Conservation (phyloP, 2,329 filamentous ascomycete species). For the Aspergillus viridinutans region DNA sequence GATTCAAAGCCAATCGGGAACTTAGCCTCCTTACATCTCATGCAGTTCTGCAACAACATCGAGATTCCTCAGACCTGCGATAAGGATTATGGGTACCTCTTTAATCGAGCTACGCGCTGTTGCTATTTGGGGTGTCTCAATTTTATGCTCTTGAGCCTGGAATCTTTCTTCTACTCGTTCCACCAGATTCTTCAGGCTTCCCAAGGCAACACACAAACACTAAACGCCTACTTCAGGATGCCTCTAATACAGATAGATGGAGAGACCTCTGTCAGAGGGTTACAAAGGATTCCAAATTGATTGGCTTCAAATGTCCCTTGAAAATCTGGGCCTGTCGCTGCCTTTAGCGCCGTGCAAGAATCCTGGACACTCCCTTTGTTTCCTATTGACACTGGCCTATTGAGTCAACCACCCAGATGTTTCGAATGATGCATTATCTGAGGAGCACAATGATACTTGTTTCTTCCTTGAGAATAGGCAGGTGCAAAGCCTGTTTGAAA, state of each 20-base stretch:
- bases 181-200: slow-evolving; percentile 1
- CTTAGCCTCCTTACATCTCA: not conserved
- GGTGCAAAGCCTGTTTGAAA: not conserved
- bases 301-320: slow-evolving; percentile 11
- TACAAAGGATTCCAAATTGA: slow-evolving; percentile 3
- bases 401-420: slow-evolving; percentile 2
- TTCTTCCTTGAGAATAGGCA: not conserved
- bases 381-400: not conserved
- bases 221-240: slow-evolving; percentile 1
- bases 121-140: slow-evolving; percentile 14
- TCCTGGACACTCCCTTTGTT: slow-evolving; percentile 1
- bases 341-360: not conserved
- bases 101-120: slow-evolving; percentile 13
- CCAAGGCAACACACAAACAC: slow-evolving; percentile 1
- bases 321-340: slow-evolving; percentile 2
- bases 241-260: slow-evolving; percentile 5
- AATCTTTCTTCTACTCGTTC: slow-evolving; percentile 7
- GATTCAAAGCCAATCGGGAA: slow-evolving; percentile 3
- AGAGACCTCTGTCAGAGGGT: not conserved
- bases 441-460: not conserved
- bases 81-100: not conserved
- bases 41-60: slow-evolving; percentile 10
- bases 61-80: not conserved
- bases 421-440: slow-evolving; percentile 2
- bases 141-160: not conserved